Percentiles rank a stretch among this genome's conserved stretches.
phyloP scores from a whole-genome alignment of 164 flowering plant genomes.

The Amborella trichopoda region DNA sequence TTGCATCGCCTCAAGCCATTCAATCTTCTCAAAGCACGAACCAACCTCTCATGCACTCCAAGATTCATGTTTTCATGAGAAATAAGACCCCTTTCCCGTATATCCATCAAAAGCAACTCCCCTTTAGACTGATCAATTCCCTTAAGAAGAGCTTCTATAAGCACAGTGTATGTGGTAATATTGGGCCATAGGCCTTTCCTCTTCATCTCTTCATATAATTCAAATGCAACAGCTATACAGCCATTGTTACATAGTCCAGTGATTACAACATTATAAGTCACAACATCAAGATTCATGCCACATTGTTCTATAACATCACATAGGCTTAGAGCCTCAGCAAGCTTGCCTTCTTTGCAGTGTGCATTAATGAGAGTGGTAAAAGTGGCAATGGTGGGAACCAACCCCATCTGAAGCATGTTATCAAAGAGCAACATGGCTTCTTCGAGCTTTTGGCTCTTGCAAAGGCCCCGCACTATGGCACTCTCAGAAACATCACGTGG shows the following conservation, averaged over 20 bases:
- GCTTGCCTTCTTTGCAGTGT: constrained; percentile 36
- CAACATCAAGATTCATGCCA: constrained; percentile 50
- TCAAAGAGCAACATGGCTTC: constrained; percentile 52
- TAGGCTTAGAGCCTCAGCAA: constrained; percentile 40
- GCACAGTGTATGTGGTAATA: constrained; percentile 36
- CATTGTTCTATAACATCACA: constrained; percentile 32
- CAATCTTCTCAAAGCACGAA: constrained; percentile 24
- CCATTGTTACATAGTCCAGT: constrained; percentile 45
- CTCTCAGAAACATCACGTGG: constrained; percentile 52
- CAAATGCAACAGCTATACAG: constrained; percentile 35
- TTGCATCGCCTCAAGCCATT: constrained; percentile 22
- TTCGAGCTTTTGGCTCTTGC: constrained; percentile 50
- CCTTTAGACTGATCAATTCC: constrained; percentile 19
- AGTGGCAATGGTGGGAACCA: constrained; percentile 61
- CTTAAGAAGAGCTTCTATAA: constrained; percentile 25
- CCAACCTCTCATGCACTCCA: constrained; percentile 22
- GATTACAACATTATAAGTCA: constrained; percentile 64
- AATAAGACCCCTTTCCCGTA: constrained; percentile 42
- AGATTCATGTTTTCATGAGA: constrained; percentile 9
- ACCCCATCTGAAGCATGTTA: constrained; percentile 30
- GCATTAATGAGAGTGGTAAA: constrained; percentile 66
- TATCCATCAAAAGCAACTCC: constrained; percentile 39
- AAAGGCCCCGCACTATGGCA: constrained; percentile 72
- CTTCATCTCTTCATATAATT: constrained; percentile 72
- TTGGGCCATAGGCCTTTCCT: constrained; percentile 37